These are phyloP conservation scores for Sporormia fimetaria DNA, from an alignment of 495 filamentous ascomycete species.

Conservation along the genomic window DNA sequence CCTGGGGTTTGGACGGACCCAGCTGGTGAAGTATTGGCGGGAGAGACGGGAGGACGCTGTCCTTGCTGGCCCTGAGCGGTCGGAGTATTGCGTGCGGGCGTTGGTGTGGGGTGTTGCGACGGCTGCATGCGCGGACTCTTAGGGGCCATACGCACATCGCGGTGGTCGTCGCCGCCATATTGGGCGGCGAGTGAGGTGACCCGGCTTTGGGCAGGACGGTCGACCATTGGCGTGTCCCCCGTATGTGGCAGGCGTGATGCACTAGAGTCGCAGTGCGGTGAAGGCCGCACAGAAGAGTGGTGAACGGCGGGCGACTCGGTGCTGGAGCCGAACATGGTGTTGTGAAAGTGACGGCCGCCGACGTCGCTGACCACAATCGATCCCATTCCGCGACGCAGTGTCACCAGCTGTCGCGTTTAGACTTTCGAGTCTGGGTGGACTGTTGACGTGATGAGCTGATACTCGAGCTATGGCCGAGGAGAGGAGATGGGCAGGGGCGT, in stretches of 20 bases:
- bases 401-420: no score
- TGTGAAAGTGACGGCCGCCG: slow-evolving; percentile 24
- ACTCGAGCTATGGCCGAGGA: no score
- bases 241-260: slow-evolving; percentile 11
- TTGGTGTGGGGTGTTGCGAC: slow-evolving; percentile 18
- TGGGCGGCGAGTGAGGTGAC: background rate
- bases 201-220: slow-evolving; percentile 3
- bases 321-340: slow-evolving; percentile 44
- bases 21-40: slow-evolving; percentile 44
- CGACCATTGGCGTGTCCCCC: slow-evolving; percentile 24
- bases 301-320: slow-evolving; percentile 26
- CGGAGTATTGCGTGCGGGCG: slow-evolving; percentile 4
- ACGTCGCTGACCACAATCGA: slow-evolving; percentile 28
- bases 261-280: slow-evolving; percentile 11
- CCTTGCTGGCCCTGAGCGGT: slow-evolving; percentile 27
- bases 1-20: slow-evolving; percentile 35
- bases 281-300: slow-evolving; percentile 14
- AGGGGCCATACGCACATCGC: no score
- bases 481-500: slow-evolving; percentile 2
- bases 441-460: no score
- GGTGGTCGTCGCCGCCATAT: no score
- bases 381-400: slow-evolving; percentile 28
- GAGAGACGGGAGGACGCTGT: slow-evolving; percentile 37
- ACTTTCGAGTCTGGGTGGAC: no score
- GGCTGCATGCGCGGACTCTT: slow-evolving; percentile 14